A percentile compares a stretch with the other conserved stretches of the same genome.
These are phyloP conservation scores for Lunasporangiospora selenospora DNA, from an alignment of 192 early-diverging fungal genomes.

Conservation along the genomic window DNA sequence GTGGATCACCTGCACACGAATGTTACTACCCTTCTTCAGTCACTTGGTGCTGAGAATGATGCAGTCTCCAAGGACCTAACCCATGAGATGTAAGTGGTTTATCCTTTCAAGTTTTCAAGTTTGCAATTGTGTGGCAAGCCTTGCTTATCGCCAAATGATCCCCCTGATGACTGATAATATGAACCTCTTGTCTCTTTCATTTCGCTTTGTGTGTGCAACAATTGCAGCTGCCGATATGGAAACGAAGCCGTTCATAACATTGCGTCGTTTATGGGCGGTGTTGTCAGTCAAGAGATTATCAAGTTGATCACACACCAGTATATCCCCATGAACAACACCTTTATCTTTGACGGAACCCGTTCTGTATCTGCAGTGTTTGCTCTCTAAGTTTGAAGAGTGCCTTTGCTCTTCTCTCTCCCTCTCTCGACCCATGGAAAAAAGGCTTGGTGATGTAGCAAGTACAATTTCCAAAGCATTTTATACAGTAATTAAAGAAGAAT, in stretches of 20 bases:
- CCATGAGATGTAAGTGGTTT: slow-evolving; percentile 66
- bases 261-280: slow-evolving; percentile 85
- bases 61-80: slow-evolving; percentile 61
- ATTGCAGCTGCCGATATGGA: slow-evolving; percentile 69
- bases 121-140: too few relatives aligned
- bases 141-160: too few relatives aligned
- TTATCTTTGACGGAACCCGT: slow-evolving; percentile 84
- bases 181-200: too few relatives aligned
- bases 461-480: neutral
- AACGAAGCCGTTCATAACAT: slow-evolving; percentile 82
- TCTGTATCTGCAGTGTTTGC: slow-evolving; percentile 56
- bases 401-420: neutral
- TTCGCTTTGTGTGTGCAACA: too few relatives aligned
- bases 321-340: slow-evolving; percentile 87
- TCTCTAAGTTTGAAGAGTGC: slow-evolving; percentile 21
- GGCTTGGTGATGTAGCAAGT: neutral
- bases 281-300: slow-evolving; percentile 93
- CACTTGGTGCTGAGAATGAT: slow-evolving; percentile 43
- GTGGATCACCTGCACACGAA: slow-evolving; percentile 59
- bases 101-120: too few relatives aligned
- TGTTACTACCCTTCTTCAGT: slow-evolving; percentile 49
- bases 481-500: neutral
- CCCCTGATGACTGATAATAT: too few relatives aligned
- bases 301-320: slow-evolving; percentile 97
- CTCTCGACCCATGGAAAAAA: neutral